Evolutionary conservation across 495 filamentous ascomycete species (phyloP), one percentile per base, ranked within the genome.

Genomic region (Astrothelium macrocarpum): DNA sequence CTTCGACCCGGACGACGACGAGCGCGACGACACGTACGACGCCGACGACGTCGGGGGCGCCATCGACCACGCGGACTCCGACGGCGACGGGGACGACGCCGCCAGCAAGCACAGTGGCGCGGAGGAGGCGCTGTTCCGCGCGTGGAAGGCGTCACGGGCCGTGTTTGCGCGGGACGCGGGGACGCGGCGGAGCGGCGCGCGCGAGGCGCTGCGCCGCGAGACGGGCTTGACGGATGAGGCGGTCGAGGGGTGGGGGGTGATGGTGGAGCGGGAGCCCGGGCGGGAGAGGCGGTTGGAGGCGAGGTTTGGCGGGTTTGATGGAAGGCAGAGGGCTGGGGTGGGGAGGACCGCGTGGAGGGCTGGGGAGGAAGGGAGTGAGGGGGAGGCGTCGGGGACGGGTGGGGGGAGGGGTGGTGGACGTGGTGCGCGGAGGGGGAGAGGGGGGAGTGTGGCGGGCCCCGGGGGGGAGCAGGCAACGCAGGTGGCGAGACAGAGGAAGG

Each of bases 21-120:
- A 98, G 76, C 86, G 91, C 36, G 94, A 98, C 75, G 94, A 98
- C 71, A 97, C 94, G 1, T 98, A 98, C 74, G 94, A 98, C 68
- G 81, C 85, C 10, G 88, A 82, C 45, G 94, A 97, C 68, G 91
- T 97, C 5, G 94, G 94, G 62, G 90, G 92, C 12, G 89, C 89
- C 2, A 84, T 96, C 11, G 89, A 95, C 62, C 71, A 76, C 25
- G 73, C 80, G 36, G 74, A 76, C 10, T 68, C 80, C 65, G 73
- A 73, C 39, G 66, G 61, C 25, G 74, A 74, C 32, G 65, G 64
- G 34, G 34, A 39, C 14, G 34, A n/a, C n/a, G 14, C 67, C 60
- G 11, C 59, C 68, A 16, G 62, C 61, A 0, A 46, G 59, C n/a
- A 64, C 62, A 60, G 36, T 60, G 1, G 69, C 66, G 39, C 66